Evolutionary conservation across 306 rosid species (phyloP).

Genomic region (Mucuna pruriens): DNA sequence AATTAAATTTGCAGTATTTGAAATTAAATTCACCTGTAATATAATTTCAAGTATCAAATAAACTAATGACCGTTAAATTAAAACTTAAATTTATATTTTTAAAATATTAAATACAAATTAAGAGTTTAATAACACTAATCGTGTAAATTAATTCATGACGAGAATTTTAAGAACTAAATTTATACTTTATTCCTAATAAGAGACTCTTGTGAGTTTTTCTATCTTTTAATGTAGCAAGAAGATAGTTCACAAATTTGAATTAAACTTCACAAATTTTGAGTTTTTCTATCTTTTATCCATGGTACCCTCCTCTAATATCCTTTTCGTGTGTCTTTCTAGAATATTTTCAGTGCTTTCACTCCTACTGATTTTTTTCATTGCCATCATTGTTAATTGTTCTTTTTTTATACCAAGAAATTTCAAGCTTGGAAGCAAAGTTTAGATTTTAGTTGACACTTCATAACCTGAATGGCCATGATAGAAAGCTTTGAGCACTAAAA

Average conservation of each 20-base stretch:
- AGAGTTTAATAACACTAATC: too few relatives aligned
- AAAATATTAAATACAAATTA: background rate
- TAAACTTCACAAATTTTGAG: too few relatives aligned
- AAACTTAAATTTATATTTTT: too few relatives aligned
- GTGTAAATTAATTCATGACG: too few relatives aligned
- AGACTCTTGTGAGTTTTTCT: too few relatives aligned
- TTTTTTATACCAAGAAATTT: background rate
- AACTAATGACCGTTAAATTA: background rate
- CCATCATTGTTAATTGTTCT: conserved; percentile 17
- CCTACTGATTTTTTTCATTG: background rate
- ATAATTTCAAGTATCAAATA: too few relatives aligned
- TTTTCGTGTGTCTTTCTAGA: background rate
- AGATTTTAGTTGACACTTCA: background rate
- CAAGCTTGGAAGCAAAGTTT: conserved; percentile 25
- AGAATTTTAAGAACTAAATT: background rate
- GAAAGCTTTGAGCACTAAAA: conserved; percentile 18
- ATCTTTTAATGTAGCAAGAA: background rate
- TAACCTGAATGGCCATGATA: background rate
- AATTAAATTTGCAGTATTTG: too few relatives aligned
- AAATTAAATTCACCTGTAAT: too few relatives aligned
- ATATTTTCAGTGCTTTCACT: background rate
- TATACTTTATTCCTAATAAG: too few relatives aligned
- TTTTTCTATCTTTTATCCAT: too few relatives aligned
- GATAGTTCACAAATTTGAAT: background rate
- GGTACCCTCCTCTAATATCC: background rate